phyloP scores from a whole-genome alignment of 2,329 filamentous ascomycete species.

The Thelonectria blattea region DNA sequence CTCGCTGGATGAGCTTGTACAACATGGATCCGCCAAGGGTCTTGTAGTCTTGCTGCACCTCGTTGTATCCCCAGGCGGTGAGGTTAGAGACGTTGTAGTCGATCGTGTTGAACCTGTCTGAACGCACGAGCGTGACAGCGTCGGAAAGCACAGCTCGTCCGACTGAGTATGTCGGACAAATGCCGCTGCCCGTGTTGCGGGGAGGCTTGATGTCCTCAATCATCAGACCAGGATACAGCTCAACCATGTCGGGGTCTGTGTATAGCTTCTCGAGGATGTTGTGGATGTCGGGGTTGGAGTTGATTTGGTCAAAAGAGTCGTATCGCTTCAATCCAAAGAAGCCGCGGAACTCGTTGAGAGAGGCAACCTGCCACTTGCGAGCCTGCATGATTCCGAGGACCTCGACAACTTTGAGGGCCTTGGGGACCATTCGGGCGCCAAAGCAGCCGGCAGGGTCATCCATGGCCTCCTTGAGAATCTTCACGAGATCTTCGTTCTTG shows the following conservation, averaged over 20 bases:
- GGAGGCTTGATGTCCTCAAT: slow-evolving; percentile 62
- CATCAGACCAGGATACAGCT: slow-evolving; percentile 72
- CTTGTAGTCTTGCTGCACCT: slow-evolving; percentile 39
- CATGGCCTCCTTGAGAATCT: slow-evolving; percentile 62
- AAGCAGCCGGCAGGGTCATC: slow-evolving; percentile 66
- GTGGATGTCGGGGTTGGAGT: slow-evolving; percentile 60
- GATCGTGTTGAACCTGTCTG: slow-evolving; percentile 64
- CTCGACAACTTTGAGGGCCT: slow-evolving; percentile 65
- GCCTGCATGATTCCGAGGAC: slow-evolving; percentile 67
- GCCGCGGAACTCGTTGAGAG: slow-evolving; percentile 68
- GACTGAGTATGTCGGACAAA: slow-evolving; percentile 54
- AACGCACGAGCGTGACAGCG: slow-evolving; percentile 63
- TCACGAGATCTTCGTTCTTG: slow-evolving; percentile 62
- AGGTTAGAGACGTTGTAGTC: slow-evolving; percentile 51
- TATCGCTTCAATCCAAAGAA: slow-evolving; percentile 55
- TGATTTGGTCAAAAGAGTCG: slow-evolving; percentile 58
- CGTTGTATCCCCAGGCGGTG: slow-evolving; percentile 52
- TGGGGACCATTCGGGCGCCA: slow-evolving; percentile 64
- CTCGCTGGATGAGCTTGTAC: slow-evolving; percentile 54
- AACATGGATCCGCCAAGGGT: slow-evolving; percentile 51
- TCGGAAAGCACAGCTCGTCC: slow-evolving; percentile 64
- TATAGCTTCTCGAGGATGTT: slow-evolving; percentile 64
- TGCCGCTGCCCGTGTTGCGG: slow-evolving; percentile 52
- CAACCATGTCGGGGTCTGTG: slow-evolving; percentile 68
- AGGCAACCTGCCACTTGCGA: slow-evolving; percentile 65